Conservation (phyloP, 169 alveolate species). For the Theileria annulata region DNA sequence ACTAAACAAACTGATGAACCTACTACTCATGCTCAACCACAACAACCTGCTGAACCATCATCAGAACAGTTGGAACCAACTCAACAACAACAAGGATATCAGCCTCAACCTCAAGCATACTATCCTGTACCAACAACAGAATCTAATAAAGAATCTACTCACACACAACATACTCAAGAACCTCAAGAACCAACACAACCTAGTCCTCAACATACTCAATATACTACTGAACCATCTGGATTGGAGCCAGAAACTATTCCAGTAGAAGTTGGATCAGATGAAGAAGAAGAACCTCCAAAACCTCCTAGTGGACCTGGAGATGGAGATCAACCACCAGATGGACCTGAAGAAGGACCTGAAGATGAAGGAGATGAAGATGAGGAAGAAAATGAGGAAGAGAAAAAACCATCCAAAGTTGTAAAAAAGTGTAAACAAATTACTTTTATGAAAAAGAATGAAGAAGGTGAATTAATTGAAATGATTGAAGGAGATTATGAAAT, state of each 20-base stretch:
- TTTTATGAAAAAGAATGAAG: neutral
- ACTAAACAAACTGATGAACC: too few relatives aligned
- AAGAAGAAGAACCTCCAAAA: too few relatives aligned
- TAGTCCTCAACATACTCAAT: neutral
- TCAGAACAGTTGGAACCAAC: too few relatives aligned
- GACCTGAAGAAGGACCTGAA: neutral
- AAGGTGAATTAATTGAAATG: neutral
- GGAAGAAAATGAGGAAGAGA: neutral
- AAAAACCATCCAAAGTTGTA: neutral
- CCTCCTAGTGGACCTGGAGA: too few relatives aligned
- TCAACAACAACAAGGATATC: too few relatives aligned
- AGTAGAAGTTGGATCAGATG: neutral
- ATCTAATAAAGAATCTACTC: too few relatives aligned
- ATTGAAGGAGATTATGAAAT: neutral
- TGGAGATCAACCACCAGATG: too few relatives aligned
- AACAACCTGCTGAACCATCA: too few relatives aligned
- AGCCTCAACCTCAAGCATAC: too few relatives aligned
- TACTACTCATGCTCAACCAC: too few relatives aligned
- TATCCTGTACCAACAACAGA: too few relatives aligned
- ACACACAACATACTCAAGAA: too few relatives aligned
- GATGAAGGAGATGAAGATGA: neutral
- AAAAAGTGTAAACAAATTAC: neutral
- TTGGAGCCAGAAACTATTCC: neutral
- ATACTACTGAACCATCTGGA: neutral
- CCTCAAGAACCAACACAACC: neutral